phyloP scores from a whole-genome alignment of 768 basidiomycete species.

The Boletus rubropictus region DNA sequence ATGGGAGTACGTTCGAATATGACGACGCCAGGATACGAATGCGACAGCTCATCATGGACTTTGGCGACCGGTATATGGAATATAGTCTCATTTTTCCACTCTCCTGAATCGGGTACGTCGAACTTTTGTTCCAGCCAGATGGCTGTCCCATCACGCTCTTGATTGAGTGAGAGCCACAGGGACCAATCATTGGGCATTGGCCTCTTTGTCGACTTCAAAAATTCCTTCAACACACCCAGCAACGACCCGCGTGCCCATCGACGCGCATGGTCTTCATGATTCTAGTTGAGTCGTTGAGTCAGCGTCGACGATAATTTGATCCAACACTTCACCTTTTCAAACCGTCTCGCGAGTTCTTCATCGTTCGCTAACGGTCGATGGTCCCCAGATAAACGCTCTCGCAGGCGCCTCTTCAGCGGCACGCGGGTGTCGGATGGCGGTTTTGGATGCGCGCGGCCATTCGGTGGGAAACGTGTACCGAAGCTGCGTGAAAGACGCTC shows the following conservation, averaged over 20 bases:
- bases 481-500: conserved; percentile 30
- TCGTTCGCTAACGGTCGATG: conserved; percentile 55
- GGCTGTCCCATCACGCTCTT: conserved; percentile 66
- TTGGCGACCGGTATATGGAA: conserved; percentile 50
- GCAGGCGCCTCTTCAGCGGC: conserved; percentile 27
- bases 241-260: conserved; percentile 77
- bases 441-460: conserved; percentile 20
- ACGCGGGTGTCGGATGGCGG: conserved; percentile 19
- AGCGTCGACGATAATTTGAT: not conserved
- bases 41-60: conserved; percentile 13
- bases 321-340: conserved; percentile 52
- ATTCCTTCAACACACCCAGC: conserved; percentile 34
- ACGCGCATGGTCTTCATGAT: conserved; percentile 61
- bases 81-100: conserved; percentile 53
- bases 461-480: conserved; percentile 4
- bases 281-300: conserved; percentile 39
- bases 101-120: conserved; percentile 56
- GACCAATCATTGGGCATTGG: conserved; percentile 44
- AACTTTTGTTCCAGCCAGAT: conserved; percentile 81
- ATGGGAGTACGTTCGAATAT: conserved; percentile 73
- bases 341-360: conserved; percentile 56
- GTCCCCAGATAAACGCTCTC: conserved; percentile 35
- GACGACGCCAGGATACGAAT: conserved; percentile 54
- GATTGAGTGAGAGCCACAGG: conserved; percentile 71
- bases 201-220: conserved; percentile 33